Conservation (phyloP, 495 filamentous ascomycete species). For the Xylaria castorea region DNA sequence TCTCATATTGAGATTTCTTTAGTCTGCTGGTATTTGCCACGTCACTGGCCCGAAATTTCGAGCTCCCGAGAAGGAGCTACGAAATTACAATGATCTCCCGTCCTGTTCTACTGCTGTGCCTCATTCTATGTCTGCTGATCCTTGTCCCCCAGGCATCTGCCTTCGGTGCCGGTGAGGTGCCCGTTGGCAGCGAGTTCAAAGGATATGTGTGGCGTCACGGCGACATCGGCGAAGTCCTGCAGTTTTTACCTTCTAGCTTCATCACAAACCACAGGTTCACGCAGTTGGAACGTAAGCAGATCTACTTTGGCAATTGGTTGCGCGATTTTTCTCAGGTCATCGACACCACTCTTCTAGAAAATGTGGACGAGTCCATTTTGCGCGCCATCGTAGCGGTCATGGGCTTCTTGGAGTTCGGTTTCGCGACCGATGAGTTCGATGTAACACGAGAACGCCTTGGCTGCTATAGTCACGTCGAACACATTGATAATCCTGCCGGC, state of each 20-base stretch:
- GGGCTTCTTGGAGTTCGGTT: constrained; percentile 82
- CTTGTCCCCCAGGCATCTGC: constrained; percentile 63
- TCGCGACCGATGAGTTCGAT: constrained; percentile 83
- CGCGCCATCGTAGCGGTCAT: constrained; percentile 75
- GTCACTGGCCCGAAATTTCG: background rate
- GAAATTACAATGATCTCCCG: constrained; percentile 23
- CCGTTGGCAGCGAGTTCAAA: constrained; percentile 77
- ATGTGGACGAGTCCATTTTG: constrained; percentile 74
- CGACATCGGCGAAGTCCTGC: constrained; percentile 40
- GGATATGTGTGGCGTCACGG: constrained; percentile 87
- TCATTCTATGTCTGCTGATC: constrained; percentile 51
- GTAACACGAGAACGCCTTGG: constrained; percentile 82
- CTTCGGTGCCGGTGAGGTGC: constrained; percentile 85
- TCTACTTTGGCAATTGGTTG: constrained; percentile 78
- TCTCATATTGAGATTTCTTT: background rate
- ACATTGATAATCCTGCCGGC: constrained; percentile 68
- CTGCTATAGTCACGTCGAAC: constrained; percentile 81
- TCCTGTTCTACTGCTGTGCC: constrained; percentile 6
- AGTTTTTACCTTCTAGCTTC: constrained; percentile 65
- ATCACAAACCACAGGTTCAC: constrained; percentile 86
- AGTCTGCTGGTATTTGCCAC: background rate
- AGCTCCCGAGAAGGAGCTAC: background rate
- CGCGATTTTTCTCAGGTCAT: constrained; percentile 70
- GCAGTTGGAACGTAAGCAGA: constrained; percentile 76
- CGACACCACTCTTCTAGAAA: constrained; percentile 76